Percentiles rank a stretch among this genome's conserved stretches.
Conservation (phyloP, 2,329 filamentous ascomycete genomes). For the Microdochium paspali region DNA sequence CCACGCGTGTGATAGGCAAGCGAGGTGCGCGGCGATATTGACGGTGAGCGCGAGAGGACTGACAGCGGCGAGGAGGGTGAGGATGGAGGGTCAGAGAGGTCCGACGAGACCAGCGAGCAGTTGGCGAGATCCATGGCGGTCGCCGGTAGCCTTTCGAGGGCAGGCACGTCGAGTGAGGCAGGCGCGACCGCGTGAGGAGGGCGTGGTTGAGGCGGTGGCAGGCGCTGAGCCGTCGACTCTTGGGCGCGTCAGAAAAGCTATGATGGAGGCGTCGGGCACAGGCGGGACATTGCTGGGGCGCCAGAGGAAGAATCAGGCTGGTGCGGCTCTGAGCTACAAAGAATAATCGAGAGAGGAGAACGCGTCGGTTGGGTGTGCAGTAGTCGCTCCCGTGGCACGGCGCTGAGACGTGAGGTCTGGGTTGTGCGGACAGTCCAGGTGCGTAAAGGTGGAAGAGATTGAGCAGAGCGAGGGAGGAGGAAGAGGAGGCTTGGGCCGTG, state of each 20-base stretch:
- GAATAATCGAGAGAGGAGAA: too few relatives aligned
- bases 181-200: background rate
- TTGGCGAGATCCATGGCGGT: conserved; percentile 9
- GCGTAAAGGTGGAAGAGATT: background rate
- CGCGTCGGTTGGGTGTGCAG: too few relatives aligned
- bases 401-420: too few relatives aligned
- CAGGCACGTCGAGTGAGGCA: background rate
- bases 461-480: background rate
- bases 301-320: background rate
- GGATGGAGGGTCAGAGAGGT: conserved; percentile 19
- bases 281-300: background rate
- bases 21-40: conserved; percentile 30
- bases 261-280: background rate
- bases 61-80: conserved; percentile 39
- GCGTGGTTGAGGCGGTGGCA: background rate
- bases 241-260: background rate
- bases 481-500: too few relatives aligned
- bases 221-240: background rate
- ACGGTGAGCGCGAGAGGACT: conserved; percentile 42
- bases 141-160: background rate
- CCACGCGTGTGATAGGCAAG: conserved; percentile 17
- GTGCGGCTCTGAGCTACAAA: too few relatives aligned
- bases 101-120: conserved; percentile 15
- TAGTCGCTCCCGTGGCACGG: too few relatives aligned
- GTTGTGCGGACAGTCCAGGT: too few relatives aligned